phyloP scores from a whole-genome alignment of 345 rosid species.

The Sisymbrium irio region DNA sequence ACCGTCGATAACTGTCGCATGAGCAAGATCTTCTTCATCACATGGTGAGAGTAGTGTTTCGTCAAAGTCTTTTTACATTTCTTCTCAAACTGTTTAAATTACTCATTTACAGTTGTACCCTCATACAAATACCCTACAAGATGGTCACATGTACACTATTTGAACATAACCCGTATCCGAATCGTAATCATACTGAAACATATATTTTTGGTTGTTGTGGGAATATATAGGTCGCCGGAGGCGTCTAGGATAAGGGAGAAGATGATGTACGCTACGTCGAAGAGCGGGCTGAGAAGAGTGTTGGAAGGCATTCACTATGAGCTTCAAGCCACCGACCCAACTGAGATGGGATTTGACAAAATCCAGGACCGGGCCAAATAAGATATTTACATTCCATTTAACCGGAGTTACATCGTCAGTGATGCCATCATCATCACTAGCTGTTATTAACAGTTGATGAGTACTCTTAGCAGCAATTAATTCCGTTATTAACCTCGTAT shows the following conservation, averaged over 20 bases:
- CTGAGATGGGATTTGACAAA: slow-evolving; percentile 94
- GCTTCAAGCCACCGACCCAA: slow-evolving; percentile 90
- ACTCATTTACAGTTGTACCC: neutral
- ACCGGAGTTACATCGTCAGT: slow-evolving; percentile 24
- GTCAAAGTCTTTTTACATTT: neutral
- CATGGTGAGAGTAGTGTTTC: slow-evolving; percentile 50
- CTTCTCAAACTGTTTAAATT: neutral
- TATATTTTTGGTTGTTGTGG: neutral
- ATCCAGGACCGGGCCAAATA: slow-evolving; percentile 69
- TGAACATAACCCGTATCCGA: neutral
- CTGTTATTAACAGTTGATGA: slow-evolving; percentile 4
- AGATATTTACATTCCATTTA: neutral
- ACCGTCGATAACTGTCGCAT: slow-evolving; percentile 86
- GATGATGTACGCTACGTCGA: slow-evolving; percentile 86
- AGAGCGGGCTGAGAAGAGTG: slow-evolving; percentile 75
- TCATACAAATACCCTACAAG: neutral
- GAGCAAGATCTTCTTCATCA: slow-evolving; percentile 99
- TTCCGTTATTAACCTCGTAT: slow-evolving; percentile 18
- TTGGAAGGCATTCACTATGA: slow-evolving; percentile 88
- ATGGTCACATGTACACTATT: too few species aligned
- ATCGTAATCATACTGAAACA: neutral
- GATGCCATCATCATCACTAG: neutral
- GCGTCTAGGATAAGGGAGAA: slow-evolving; percentile 87
- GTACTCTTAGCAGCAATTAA: neutral
- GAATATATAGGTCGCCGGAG: slow-evolving; percentile 73